Percentiles rank a stretch among this genome's conserved stretches.
These are phyloP conservation scores for Saccharomyces hybrid DNA, from an alignment of 1,139 yeast genomes.

Conservation along the genomic window DNA sequence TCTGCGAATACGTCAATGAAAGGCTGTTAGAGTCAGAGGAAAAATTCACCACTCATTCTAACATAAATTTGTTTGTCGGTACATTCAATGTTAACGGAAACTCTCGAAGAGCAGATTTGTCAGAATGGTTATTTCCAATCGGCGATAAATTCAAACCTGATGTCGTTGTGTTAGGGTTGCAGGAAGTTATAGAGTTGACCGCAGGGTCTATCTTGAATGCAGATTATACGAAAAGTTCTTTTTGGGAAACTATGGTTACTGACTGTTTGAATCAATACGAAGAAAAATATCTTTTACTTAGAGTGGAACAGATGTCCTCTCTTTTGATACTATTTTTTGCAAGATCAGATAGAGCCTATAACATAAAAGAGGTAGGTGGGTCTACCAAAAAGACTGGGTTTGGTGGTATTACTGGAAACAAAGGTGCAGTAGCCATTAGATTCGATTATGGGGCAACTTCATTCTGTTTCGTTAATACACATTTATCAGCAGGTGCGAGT, in stretches of 20 bases:
- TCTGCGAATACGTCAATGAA: slow-evolving; percentile 68
- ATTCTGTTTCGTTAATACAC: slow-evolving; percentile 77
- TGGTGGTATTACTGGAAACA: slow-evolving; percentile 92
- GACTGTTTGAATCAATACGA: slow-evolving; percentile 46
- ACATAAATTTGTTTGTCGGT: slow-evolving; percentile 67
- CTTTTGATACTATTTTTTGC: slow-evolving; percentile 62
- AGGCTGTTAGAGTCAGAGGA: slow-evolving; percentile 45
- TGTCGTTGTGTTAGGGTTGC: slow-evolving; percentile 78
- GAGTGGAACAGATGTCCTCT: slow-evolving; percentile 88
- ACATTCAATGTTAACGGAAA: slow-evolving; percentile 86
- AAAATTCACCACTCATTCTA: slow-evolving; percentile 55
- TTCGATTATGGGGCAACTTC: slow-evolving; percentile 68
- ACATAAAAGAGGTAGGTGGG: slow-evolving; percentile 63
- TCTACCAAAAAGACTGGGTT: slow-evolving; percentile 85
- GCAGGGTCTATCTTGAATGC: slow-evolving; percentile 75
- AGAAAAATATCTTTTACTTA: slow-evolving; percentile 53
- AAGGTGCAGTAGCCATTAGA: slow-evolving; percentile 87
- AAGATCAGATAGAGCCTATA: slow-evolving; percentile 45
- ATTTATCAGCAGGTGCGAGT: slow-evolving; percentile 83
- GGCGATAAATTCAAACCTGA: slow-evolving; percentile 48
- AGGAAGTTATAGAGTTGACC: slow-evolving; percentile 84
- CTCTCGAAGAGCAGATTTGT: slow-evolving; percentile 46
- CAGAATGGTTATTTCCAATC: slow-evolving; percentile 79
- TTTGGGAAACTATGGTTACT: slow-evolving; percentile 56
- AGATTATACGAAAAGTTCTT: slow-evolving; percentile 54